Base-by-base conservation (phyloP, 805 yeast genomes). In the Myxozyma neotropica region DNA sequence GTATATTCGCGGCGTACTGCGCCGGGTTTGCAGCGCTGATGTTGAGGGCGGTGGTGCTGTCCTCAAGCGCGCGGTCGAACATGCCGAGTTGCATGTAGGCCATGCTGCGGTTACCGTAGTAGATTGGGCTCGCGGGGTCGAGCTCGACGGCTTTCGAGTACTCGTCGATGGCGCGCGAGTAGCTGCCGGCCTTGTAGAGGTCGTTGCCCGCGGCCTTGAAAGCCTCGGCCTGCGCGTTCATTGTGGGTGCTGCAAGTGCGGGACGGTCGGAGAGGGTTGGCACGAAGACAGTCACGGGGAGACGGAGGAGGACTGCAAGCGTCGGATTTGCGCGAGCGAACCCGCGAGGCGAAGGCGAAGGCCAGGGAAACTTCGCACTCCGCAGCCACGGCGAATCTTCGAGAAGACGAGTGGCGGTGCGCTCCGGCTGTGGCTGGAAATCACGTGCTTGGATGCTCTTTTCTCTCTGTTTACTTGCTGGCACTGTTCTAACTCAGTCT, bases 71-170 rank as follows among this genome's bases (percentile, higher is more conserved):
- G 26, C 56, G 64, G 7, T 63, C 66, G 57, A 69, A 74, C 57
- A 70, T 65, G 19, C 65, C 64, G 15, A 66, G 64, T 53, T 75
- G 77, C 71, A 74, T 69, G 46, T 66, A 64, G 2, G 80, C 78
- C 69, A 77, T 75, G 13, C 72, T 60, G 35, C 80, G 65, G 67
- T 77, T 77, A 12, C 78, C 77, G 39, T 70, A 70, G 55, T 73
- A 71, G 8, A 70, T 67, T 2, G 77, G 69, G 54, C 70, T 72
- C 31, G 58, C 58, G n/a, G 77, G 75, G 48, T 71, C 78, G n/a
- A 65, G 56, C 24, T 55, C 63, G 23, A 65, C 53, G 15, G 68
- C 68, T 23, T 49, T 36, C 27, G 65, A 39, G 54, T 65, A 65
- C 26, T 27, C 46, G 35, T 67, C 67, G 10, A 77, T 58, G 13